phyloP scores from a whole-genome alignment of 768 basidiomycete species.

The Agaricus subrufescens region DNA sequence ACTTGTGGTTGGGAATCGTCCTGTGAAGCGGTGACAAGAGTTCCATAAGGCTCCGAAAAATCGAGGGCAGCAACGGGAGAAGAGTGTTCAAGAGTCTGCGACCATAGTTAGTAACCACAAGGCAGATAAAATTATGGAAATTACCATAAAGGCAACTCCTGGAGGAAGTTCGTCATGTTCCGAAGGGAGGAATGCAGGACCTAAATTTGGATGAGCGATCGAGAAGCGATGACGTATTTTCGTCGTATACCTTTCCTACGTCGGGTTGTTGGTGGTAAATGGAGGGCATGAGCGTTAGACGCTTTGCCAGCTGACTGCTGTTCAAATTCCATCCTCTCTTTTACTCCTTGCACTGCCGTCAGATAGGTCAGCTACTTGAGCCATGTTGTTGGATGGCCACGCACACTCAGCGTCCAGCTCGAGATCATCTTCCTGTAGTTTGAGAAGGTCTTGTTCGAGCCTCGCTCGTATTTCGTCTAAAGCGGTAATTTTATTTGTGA shows the following conservation, averaged over 20 bases:
- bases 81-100: slow-evolving; percentile 76
- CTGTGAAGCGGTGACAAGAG: slow-evolving; percentile 81
- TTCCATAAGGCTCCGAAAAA: slow-evolving; percentile 95
- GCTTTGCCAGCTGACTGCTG: slow-evolving; percentile 25
- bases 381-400: slow-evolving; percentile 24
- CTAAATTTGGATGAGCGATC: slow-evolving; percentile 28
- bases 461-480: slow-evolving; percentile 77
- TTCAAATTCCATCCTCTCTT: slow-evolving; percentile 73
- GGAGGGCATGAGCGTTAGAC: slow-evolving; percentile 25
- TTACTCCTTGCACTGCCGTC: slow-evolving; percentile 79
- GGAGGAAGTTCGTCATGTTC: slow-evolving; percentile 95
- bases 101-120: slow-evolving; percentile 10
- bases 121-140: slow-evolving; percentile 8
- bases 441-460: slow-evolving; percentile 78
- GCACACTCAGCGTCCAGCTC: slow-evolving; percentile 94
- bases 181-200: slow-evolving; percentile 93
- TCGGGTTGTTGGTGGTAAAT: slow-evolving; percentile 56
- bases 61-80: slow-evolving; percentile 86
- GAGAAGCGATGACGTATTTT: neutral
- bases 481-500: slow-evolving; percentile 84
- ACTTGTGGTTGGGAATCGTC: slow-evolving; percentile 86
- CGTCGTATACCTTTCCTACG: slow-evolving; percentile 54
- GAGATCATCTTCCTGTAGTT: slow-evolving; percentile 90
- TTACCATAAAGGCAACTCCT: slow-evolving; percentile 95
- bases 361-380: neutral